Evolutionary conservation across 768 basidiomycete genomes (phyloP).

Genomic region (Hygrocybe punicea): DNA sequence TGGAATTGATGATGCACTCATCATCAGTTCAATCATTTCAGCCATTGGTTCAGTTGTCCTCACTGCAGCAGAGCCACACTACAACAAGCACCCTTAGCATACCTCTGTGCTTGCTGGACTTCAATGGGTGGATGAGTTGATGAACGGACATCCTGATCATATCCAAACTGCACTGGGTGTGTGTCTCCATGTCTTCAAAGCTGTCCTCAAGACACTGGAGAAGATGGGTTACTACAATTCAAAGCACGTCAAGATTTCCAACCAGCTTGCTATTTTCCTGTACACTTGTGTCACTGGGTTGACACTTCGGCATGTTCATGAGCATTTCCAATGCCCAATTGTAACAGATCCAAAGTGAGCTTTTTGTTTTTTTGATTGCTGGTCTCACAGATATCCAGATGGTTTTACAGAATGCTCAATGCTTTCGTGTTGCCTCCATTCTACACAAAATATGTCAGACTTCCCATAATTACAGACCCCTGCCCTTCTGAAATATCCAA

Average conservation of each 20-base stretch:
- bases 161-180: slow-evolving; percentile 3
- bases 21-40: neutral
- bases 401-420: slow-evolving; percentile 13
- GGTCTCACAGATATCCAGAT: slow-evolving; percentile 3
- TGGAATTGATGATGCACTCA: too few species aligned
- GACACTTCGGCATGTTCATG: too few species aligned
- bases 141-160: slow-evolving; percentile 16
- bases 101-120: slow-evolving; percentile 17
- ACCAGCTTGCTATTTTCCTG: too few species aligned
- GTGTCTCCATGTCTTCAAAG: neutral
- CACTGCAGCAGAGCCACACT: neutral
- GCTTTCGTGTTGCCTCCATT: slow-evolving; percentile 13
- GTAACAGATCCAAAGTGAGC: slow-evolving; percentile 4
- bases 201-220: neutral
- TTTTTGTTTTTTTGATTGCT: neutral
- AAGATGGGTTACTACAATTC: slow-evolving; percentile 27
- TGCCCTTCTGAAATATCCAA: slow-evolving; percentile 16
- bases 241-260: slow-evolving; percentile 22
- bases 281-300: too few species aligned
- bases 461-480: slow-evolving; percentile 16
- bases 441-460: slow-evolving; percentile 17
- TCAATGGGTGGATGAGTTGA: slow-evolving; percentile 18
- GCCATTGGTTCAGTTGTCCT: neutral
- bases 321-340: slow-evolving; percentile 1
- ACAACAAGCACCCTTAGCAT: neutral